phyloP scores from a whole-genome alignment of 805 yeast genomes.

The Cyberlindnera subsufficiens region DNA sequence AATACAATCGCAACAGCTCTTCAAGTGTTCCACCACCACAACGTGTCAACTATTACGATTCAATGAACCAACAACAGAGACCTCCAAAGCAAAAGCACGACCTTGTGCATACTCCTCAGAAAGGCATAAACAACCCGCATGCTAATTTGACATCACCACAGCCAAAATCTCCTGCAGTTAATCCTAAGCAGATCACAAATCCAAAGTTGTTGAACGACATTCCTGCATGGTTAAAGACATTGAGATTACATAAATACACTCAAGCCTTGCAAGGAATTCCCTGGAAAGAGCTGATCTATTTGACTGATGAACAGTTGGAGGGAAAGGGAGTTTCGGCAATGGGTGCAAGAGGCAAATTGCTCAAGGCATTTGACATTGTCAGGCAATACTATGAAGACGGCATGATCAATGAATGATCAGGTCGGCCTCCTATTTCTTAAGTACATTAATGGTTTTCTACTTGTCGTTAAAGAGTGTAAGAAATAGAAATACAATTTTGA shows the following conservation, averaged over 20 bases:
- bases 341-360: slow-evolving; percentile 91
- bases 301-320: slow-evolving; percentile 65
- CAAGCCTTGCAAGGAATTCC: slow-evolving; percentile 65
- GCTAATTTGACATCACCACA: slow-evolving; percentile 7
- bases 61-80: slow-evolving; percentile 2
- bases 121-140: not conserved
- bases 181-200: slow-evolving; percentile 46
- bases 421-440: too few relatives aligned
- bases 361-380: slow-evolving; percentile 87
- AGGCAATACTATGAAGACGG: slow-evolving; percentile 46
- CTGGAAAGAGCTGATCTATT: slow-evolving; percentile 75
- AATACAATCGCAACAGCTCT: slow-evolving; percentile 10
- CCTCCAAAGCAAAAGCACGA: slow-evolving; percentile 1
- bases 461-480: too few relatives aligned
- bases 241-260: slow-evolving; percentile 92
- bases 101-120: not conserved
- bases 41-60: slow-evolving; percentile 20
- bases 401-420: slow-evolving; percentile 14
- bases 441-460: too few relatives aligned
- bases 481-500: too few relatives aligned
- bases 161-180: slow-evolving; percentile 39
- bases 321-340: slow-evolving; percentile 83
- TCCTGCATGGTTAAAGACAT: slow-evolving; percentile 87
- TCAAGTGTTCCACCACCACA: slow-evolving; percentile 22
- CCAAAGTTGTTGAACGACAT: slow-evolving; percentile 61